Evolutionary conservation across 441 rosid genomes (phyloP), one percentile per base, ranked within the genome.

Genomic region (Populus hybrid): DNA sequence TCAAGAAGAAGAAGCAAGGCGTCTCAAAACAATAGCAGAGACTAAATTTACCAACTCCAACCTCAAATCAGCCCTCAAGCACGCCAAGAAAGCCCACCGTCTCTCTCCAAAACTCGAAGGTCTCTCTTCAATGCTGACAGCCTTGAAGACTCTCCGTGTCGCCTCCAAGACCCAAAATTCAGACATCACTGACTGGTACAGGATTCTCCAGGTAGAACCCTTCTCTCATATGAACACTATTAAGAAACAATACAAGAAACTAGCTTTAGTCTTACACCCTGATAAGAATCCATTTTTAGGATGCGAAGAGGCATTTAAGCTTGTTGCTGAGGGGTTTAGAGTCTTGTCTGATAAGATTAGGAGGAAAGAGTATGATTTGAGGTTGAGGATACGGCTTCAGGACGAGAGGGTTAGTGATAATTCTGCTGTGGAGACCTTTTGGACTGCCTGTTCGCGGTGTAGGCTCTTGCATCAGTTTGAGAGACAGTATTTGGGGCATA

Each of bases 221-320:
- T 95, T 93, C 71, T 90, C 98, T 75, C 90, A 90, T 73, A 80
- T 87, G 64, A 86, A 89, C 76, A 72, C 85, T 9, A 85, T 95
- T 67, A 91, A 88, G 81, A 90, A 88, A 66, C 90, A 91, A 80
- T 93, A 89, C 85, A 95, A 85, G 88, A 86, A 85, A 70, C 85
- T 95, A 23, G 98, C 98, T 67, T 84, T 92, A 53, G 70, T 84
- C 19, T 79, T 95, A 84, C 94, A 91, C 32, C 32, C 98, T 35
- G 97, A 91, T 74, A 91, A 91, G 82, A 91, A 91, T 72, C 85
- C 89, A 0, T 84, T 79, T 42, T 67, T 80, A 24, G 97, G 97
- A 3, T 90, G 95, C 32, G 95, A 91, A 74, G 98, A 95, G 26
- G 98, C 98, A 50, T 93, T 95, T 82, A 93, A 91, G 86, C 86